A percentile compares a stretch with the other conserved stretches of the same genome.
Conservation (phyloP, 257 asterid genomes). For the Solanum sejunctum region DNA sequence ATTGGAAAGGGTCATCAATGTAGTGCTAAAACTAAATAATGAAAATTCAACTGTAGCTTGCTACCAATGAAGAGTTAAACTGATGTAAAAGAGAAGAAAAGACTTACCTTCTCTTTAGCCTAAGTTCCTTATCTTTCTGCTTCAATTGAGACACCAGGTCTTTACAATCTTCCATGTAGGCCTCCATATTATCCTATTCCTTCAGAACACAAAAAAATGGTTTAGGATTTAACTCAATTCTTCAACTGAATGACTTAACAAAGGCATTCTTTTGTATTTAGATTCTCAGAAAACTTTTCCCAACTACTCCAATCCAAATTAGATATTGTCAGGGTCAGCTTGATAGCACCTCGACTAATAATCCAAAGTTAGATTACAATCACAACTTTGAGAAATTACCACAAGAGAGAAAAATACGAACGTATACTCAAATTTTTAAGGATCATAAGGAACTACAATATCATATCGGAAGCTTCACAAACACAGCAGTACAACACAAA, state of each 20-base stretch:
- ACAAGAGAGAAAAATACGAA: not conserved
- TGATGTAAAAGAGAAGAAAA: not conserved
- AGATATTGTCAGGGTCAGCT: not conserved
- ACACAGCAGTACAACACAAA: not conserved
- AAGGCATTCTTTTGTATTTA: not conserved
- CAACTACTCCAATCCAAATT: not conserved
- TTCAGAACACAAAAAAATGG: not conserved
- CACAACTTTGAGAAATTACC: not conserved
- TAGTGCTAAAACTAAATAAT: not conserved
- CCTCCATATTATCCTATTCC: not conserved
- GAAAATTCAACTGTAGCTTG: not conserved
- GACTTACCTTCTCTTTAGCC: constrained; percentile 57
- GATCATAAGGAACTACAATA: not conserved
- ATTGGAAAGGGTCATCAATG: not conserved
- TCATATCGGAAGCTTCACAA: not conserved
- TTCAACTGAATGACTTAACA: not conserved
- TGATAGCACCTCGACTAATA: too few relatives aligned
- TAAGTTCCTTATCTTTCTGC: constrained; percentile 33
- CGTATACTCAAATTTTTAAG: not conserved
- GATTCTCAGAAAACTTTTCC: not conserved
- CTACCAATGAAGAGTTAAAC: not conserved
- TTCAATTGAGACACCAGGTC: constrained; percentile 22
- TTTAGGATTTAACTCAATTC: not conserved
- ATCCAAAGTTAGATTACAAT: not conserved
- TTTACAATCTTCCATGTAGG: constrained; percentile 19